Base-by-base conservation (phyloP, 2,329 filamentous ascomycete species). In the Curvularia lunata region DNA sequence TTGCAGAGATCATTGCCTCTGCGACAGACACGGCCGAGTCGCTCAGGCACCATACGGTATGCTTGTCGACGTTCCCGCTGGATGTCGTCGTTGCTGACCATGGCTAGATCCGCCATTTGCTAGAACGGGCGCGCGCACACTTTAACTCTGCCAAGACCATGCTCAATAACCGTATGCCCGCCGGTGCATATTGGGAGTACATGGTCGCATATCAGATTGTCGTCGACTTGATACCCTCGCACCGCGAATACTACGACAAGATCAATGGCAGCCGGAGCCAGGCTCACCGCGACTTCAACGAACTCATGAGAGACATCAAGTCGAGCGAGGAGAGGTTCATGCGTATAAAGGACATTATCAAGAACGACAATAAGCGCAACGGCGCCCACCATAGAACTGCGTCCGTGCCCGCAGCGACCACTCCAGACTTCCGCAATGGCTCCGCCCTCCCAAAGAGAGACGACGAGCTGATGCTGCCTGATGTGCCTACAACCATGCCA, bases 151-250 rank as follows among this genome's bases (percentile, higher is more conserved):
- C 91, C 37, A 84, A 87, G 51, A 81, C 83, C 55, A 67, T 87
- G 57, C 64, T 75, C 27, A 54, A 58, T 46, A 65, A 55, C 32
- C 72, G 75, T 37, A 32, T 84, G 85, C 59, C 77, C 80, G 92
- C 95, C 13, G 71, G 77, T 87, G 93, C 93, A 3, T 89, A 96
- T 54, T 86, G 90, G 63, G 91, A 96, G 60, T 98, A 94, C 71
- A 84, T 98, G 56, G 86, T 89, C 62, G 91, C 93, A 10, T 92
- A 85, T 58, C 88, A 92, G 56, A 89, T 97, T 54, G 85, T 90
- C 13, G 83, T 92, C 49, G 88, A 94, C 54, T 80, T 88, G 41
- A 88, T 98, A 25, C 90, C 91, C 2, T 83, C 83, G 34, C 92
- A 96, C 73, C 86, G 85, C 55, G 91, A 94, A 61, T 96, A 87